These are phyloP conservation scores for Populus nigra DNA, from an alignment of 345 rosid species.

Conservation along the genomic window DNA sequence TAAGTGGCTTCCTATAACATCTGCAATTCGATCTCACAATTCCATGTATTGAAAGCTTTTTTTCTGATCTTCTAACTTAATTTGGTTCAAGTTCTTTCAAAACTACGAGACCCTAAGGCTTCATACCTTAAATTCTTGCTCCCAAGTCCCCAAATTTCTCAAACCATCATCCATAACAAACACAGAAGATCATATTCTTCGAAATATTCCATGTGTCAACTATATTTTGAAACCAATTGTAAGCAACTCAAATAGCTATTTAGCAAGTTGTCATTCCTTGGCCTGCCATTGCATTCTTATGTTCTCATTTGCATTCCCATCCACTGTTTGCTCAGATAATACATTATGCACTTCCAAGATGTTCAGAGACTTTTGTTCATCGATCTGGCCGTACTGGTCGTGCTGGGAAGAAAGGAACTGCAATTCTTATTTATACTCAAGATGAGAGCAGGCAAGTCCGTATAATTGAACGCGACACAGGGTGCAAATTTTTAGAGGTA, in stretches of 20 bases:
- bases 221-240: background rate
- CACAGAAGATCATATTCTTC: background rate
- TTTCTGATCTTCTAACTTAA: background rate
- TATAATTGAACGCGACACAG: constrained; percentile 81
- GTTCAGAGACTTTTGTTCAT: constrained; percentile 89
- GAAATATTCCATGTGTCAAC: background rate
- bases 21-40: background rate
- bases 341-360: constrained; percentile 92
- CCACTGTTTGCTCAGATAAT: constrained; percentile 43
- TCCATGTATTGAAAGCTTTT: background rate
- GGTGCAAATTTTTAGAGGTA: constrained; percentile 85
- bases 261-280: background rate
- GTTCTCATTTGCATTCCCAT: background rate
- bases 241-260: background rate
- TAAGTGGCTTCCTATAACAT: background rate
- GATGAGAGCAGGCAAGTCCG: constrained; percentile 66
- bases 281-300: background rate
- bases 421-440: constrained; percentile 69
- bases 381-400: constrained; percentile 99
- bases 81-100: background rate
- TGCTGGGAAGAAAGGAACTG: constrained; percentile 96
- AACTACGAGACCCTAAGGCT: background rate
- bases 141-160: background rate
- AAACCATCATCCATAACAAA: background rate
- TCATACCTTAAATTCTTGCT: background rate